Conservation (phyloP, 2,329 filamentous ascomycete genomes). For the Coniochaeta sp. region DNA sequence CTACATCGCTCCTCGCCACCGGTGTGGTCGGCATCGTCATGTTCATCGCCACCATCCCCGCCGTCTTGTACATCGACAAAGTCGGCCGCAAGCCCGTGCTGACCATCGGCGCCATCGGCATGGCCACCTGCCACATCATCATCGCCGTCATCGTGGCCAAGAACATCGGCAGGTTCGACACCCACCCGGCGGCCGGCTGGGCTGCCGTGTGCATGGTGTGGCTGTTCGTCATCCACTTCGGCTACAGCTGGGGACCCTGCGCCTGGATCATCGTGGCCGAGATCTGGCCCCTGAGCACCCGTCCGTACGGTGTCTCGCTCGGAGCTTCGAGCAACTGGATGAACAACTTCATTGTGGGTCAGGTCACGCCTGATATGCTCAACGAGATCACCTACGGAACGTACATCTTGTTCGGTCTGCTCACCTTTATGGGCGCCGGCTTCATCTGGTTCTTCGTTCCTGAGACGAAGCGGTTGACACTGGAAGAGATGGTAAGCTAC, state of each 20-base stretch:
- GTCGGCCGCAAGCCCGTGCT: slow-evolving; percentile 57
- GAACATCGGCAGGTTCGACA: slow-evolving; percentile 50
- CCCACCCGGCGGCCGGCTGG: slow-evolving; percentile 60
- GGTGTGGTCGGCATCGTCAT: slow-evolving; percentile 66
- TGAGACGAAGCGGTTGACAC: slow-evolving; percentile 55
- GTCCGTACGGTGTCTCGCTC: slow-evolving; percentile 64
- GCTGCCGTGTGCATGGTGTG: slow-evolving; percentile 62
- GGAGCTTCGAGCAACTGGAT: slow-evolving; percentile 62
- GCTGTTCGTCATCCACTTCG: slow-evolving; percentile 70
- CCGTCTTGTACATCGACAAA: slow-evolving; percentile 59
- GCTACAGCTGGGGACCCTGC: slow-evolving; percentile 66
- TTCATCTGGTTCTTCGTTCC: slow-evolving; percentile 60
- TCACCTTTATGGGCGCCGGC: slow-evolving; percentile 55
- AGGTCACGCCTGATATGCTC: slow-evolving; percentile 64
- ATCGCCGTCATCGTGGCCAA: slow-evolving; percentile 63
- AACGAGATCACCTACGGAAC: slow-evolving; percentile 60
- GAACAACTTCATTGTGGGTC: slow-evolving; percentile 58
- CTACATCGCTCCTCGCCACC: slow-evolving; percentile 56
- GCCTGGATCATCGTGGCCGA: slow-evolving; percentile 71
- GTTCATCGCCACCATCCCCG: slow-evolving; percentile 61
- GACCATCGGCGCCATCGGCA: slow-evolving; percentile 59
- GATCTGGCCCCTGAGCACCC: slow-evolving; percentile 64
- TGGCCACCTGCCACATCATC: slow-evolving; percentile 65
- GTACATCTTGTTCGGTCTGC: slow-evolving; percentile 61
- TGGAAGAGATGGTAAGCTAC: slow-evolving; percentile 53